These are phyloP conservation scores for Solioccasus polychromus DNA, from an alignment of 768 basidiomycete genomes.

Conservation along the genomic window DNA sequence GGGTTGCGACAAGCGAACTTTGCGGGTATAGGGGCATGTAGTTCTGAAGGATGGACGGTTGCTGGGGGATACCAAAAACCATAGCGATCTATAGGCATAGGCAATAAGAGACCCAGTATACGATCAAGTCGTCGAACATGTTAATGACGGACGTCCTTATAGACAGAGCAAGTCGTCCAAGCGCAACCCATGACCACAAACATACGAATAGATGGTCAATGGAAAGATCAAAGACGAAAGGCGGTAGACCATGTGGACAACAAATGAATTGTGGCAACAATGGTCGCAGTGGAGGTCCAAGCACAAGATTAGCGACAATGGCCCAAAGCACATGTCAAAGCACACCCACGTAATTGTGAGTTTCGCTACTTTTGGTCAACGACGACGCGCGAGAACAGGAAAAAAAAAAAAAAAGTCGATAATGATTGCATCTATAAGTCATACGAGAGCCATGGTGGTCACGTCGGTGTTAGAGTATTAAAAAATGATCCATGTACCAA, in stretches of 20 bases:
- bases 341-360: neutral
- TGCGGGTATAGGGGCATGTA: constrained; percentile 1
- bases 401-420: neutral
- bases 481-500: constrained; percentile 5
- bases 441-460: neutral
- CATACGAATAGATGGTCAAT: constrained; percentile 3
- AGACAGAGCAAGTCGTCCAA: neutral
- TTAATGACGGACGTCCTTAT: constrained; percentile 4
- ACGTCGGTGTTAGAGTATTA: neutral
- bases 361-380: neutral
- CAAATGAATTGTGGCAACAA: neutral
- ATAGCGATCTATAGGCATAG: constrained; percentile 2
- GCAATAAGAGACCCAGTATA: neutral
- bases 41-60: constrained; percentile 3
- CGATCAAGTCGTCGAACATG: neutral
- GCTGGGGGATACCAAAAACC: constrained; percentile 4
- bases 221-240: neutral
- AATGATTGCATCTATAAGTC: constrained; percentile 1
- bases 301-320: neutral
- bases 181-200: neutral
- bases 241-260: too few species aligned
- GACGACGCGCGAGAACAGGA: neutral
- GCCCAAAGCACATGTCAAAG: neutral
- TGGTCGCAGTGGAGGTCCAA: neutral
- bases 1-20: neutral